Evolutionary conservation across 768 basidiomycete genomes (phyloP).

Genomic region (Mycena polygramma): DNA sequence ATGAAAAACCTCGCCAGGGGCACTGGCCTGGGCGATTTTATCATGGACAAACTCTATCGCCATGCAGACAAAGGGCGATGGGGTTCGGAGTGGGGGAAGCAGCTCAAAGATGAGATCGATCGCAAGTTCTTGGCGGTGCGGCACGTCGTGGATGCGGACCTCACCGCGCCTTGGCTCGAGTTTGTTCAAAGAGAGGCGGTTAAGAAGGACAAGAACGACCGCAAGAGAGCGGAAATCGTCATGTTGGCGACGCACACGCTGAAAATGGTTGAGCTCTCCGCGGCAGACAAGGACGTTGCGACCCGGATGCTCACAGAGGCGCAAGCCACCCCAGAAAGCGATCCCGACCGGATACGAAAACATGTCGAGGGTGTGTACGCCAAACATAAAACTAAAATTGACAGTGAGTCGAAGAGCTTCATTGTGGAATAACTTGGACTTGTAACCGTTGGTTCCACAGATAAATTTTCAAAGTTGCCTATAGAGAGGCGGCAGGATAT

Average conservation of each 20-base stretch:
- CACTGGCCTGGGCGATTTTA: conserved; percentile 45
- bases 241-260: conserved; percentile 18
- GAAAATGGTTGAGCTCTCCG: conserved; percentile 14
- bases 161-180: conserved; percentile 48
- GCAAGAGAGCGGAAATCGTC: conserved; percentile 7
- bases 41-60: conserved; percentile 58
- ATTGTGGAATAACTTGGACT: conserved; percentile 37
- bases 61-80: conserved; percentile 43
- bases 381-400: conserved; percentile 46
- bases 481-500: conserved; percentile 67
- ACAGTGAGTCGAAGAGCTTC: conserved; percentile 31
- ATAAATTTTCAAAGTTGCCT: conserved; percentile 50
- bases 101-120: conserved; percentile 44
- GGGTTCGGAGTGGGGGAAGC: conserved; percentile 36
- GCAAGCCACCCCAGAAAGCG: conserved; percentile 42
- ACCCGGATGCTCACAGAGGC: conserved; percentile 38
- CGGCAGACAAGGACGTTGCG: conserved; percentile 45
- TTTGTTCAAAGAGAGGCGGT: conserved; percentile 20
- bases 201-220: conserved; percentile 12
- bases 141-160: conserved; percentile 44
- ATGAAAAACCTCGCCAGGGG: conserved; percentile 42
- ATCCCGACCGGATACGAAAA: conserved; percentile 52
- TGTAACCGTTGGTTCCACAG: conserved; percentile 13
- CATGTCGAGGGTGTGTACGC: conserved; percentile 56
- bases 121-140: conserved; percentile 39